Evolutionary conservation across 2,329 filamentous ascomycete species (phyloP).

Genomic region (Fusarium anthophilum): DNA sequence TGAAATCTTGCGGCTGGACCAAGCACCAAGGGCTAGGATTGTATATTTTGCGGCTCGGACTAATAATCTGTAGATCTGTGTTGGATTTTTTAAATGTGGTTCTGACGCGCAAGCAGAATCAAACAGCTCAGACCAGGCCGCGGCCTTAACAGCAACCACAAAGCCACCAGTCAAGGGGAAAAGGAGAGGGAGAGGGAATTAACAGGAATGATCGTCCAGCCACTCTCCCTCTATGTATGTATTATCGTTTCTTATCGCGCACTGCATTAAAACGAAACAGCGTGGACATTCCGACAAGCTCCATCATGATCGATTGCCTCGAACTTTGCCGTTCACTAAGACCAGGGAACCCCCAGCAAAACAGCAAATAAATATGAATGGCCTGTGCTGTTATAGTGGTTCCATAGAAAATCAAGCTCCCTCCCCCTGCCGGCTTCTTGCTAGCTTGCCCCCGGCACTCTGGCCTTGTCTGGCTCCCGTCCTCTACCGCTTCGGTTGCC

Average conservation of each 20-base stretch:
- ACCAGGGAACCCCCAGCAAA: neutral
- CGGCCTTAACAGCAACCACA: neutral
- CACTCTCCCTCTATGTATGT: neutral
- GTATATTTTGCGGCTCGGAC: constrained; percentile 21
- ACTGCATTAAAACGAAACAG: neutral
- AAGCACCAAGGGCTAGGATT: neutral
- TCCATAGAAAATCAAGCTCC: neutral
- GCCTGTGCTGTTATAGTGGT: constrained; percentile 4
- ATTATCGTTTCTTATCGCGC: neutral
- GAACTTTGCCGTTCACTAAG: neutral
- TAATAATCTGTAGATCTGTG: constrained; percentile 29
- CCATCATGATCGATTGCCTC: constrained; percentile 2
- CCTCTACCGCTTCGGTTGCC: neutral
- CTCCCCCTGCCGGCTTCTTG: neutral
- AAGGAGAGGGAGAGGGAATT: neutral
- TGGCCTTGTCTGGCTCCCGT: constrained; percentile 6
- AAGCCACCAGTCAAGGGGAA: neutral
- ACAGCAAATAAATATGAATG: neutral
- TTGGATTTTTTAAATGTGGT: constrained; percentile 20
- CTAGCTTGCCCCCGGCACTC: neutral
- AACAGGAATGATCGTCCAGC: neutral
- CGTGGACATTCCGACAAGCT: neutral
- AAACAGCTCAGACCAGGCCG: constrained; percentile 20
- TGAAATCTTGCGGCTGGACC: neutral
- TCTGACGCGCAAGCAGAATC: constrained; percentile 31